These are phyloP conservation scores for Daldinia vernicosa DNA, from an alignment of 495 filamentous ascomycete species.

Conservation along the genomic window DNA sequence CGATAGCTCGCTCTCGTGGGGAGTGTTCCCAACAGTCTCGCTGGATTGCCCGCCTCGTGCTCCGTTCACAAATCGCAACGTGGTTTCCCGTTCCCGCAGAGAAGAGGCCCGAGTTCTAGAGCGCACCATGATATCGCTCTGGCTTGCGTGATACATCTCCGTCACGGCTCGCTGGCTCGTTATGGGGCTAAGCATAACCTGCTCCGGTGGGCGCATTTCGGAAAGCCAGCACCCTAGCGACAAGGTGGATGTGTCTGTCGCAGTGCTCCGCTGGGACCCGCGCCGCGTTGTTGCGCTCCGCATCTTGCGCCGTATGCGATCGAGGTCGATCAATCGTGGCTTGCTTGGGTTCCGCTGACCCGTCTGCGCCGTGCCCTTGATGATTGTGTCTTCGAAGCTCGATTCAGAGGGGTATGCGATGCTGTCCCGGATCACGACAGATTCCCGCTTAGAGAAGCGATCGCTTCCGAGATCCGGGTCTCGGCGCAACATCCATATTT, in stretches of 20 bases:
- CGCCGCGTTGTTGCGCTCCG: background rate
- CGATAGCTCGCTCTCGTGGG: background rate
- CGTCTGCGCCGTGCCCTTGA: conserved; percentile 22
- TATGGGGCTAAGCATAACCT: background rate
- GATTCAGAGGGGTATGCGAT: conserved; percentile 27
- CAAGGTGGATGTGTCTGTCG: background rate
- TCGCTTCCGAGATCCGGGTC: background rate
- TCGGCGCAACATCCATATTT: conserved; percentile 22
- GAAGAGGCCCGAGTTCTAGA: conserved; percentile 1
- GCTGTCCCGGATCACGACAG: conserved; percentile 29
- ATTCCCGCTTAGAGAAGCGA: conserved; percentile 3
- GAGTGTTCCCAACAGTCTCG: background rate
- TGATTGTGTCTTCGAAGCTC: conserved; percentile 27
- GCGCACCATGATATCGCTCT: background rate
- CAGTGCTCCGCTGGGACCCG: background rate
- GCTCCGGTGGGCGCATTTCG: background rate
- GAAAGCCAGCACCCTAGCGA: background rate
- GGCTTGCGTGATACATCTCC: conserved; percentile 14
- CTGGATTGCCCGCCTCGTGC: conserved; percentile 8
- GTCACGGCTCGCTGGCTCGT: conserved; percentile 5
- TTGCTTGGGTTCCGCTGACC: conserved; percentile 16
- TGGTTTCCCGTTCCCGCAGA: background rate
- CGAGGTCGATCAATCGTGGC: conserved; percentile 23
- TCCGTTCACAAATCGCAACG: background rate
- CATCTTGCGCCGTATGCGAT: conserved; percentile 7